Evolutionary conservation across 805 yeast species (phyloP).

Genomic region (Lipomyces sp.): DNA sequence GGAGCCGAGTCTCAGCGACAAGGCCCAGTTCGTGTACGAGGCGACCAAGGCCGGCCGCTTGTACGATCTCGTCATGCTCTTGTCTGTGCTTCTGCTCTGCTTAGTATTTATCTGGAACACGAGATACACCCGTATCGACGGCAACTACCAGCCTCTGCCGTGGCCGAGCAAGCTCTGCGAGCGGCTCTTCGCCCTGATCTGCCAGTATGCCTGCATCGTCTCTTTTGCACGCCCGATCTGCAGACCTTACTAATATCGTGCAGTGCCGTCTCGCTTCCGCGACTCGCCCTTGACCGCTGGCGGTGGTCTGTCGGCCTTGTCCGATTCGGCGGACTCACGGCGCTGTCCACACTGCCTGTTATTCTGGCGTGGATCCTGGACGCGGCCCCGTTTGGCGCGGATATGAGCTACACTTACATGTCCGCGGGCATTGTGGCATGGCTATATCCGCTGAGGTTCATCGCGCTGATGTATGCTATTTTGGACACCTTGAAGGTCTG

Average conservation of each 20-base stretch:
- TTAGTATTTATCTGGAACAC: conserved; percentile 13
- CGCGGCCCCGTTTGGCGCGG: conserved; percentile 7
- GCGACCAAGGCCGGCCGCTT: conserved; percentile 15
- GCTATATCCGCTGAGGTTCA: conserved; percentile 14
- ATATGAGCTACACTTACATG: conserved; percentile 15
- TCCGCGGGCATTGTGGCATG: conserved; percentile 12
- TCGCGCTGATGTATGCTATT: conserved; percentile 5
- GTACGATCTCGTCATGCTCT: too few relatives aligned
- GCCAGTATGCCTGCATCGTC: neutral
- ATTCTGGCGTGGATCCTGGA: conserved; percentile 13
- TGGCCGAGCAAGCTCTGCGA: conserved; percentile 7
- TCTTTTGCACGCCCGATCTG: neutral
- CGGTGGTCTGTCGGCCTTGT: too few relatives aligned
- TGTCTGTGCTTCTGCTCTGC: conserved; percentile 5
- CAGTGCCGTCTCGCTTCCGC: too few relatives aligned
- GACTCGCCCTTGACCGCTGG: too few relatives aligned
- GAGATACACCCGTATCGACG: conserved; percentile 8
- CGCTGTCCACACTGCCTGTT: conserved; percentile 6
- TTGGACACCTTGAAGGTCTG: conserved; percentile 9
- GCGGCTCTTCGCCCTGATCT: conserved; percentile 10
- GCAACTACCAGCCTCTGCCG: conserved; percentile 12
- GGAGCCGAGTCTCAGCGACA: conserved; percentile 7
- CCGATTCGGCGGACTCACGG: too few relatives aligned
- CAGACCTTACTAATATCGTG: too few relatives aligned
- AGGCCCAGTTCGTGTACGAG: conserved; percentile 9